Conservation (phyloP, 176 grass and related monocot genomes). For the Canna indica region DNA sequence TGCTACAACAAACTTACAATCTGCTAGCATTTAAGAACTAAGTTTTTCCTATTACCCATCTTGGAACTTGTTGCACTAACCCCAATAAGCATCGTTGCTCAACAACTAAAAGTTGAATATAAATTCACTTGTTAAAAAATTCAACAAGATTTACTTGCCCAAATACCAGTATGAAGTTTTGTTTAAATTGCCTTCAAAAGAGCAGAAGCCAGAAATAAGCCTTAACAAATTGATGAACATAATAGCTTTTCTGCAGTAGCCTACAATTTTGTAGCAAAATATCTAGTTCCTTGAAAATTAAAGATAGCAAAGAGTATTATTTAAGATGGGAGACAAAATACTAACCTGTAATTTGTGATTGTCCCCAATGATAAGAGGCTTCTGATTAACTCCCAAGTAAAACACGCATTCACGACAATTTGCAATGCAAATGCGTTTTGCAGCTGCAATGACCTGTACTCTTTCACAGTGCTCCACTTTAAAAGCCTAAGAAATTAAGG, state of each 20-base stretch:
- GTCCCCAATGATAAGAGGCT: constrained; percentile 82
- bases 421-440: constrained; percentile 83
- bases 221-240: background rate
- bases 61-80: background rate
- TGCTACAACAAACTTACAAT: background rate
- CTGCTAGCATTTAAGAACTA: background rate
- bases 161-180: background rate
- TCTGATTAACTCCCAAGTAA: constrained; percentile 83
- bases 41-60: background rate
- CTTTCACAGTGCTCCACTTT: constrained; percentile 99
- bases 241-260: background rate
- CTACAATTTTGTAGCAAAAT: background rate
- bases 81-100: background rate
- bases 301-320: background rate
- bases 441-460: constrained; percentile 85
- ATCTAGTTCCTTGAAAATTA: background rate
- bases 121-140: background rate
- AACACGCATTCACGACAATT: constrained; percentile 95
- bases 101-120: background rate
- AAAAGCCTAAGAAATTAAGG: constrained; percentile 42
- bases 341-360: constrained; percentile 97
- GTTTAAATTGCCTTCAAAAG: background rate
- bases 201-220: background rate
- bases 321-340: constrained; percentile 13
- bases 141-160: background rate